phyloP scores from a whole-genome alignment of 2,329 filamentous ascomycete genomes.

The Pestalotiopsis sp. region DNA sequence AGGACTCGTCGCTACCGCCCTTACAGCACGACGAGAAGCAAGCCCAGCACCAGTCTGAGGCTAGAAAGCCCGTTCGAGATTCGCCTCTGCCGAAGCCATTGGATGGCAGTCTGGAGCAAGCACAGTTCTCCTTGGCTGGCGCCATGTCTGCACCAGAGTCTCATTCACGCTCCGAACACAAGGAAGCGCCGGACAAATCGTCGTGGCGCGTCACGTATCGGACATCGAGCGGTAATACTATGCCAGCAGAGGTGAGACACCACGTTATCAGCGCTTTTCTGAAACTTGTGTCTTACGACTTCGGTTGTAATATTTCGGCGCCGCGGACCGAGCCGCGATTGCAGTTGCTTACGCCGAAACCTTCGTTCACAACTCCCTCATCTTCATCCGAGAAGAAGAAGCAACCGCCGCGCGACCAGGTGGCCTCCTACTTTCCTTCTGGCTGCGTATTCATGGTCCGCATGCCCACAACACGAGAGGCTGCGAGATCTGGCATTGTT shows the following conservation, averaged over 20 bases:
- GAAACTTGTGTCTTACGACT: constrained; percentile 66
- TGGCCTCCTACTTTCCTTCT: constrained; percentile 55
- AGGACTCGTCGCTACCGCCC: constrained; percentile 51
- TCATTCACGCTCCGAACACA: constrained; percentile 11
- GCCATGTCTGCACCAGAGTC: constrained; percentile 17
- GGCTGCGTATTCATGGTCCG: constrained; percentile 62
- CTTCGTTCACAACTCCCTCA: constrained; percentile 1
- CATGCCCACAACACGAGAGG: constrained; percentile 58
- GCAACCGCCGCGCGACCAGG: constrained; percentile 2
- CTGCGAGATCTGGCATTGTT: constrained; percentile 58
- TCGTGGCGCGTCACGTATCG: constrained; percentile 37
- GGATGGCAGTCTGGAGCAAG: constrained; percentile 20
- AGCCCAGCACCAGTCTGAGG: constrained; percentile 10
- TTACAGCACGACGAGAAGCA: constrained; percentile 11
- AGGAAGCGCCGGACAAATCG: constrained; percentile 13
- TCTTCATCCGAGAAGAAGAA: neutral
- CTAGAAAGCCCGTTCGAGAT: constrained; percentile 13
- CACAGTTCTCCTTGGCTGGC: constrained; percentile 15
- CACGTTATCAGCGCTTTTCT: constrained; percentile 59
- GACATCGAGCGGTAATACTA: constrained; percentile 50
- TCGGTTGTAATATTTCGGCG: constrained; percentile 60
- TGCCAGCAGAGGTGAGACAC: constrained; percentile 59
- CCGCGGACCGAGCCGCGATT: constrained; percentile 60
- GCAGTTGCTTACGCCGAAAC: constrained; percentile 41
- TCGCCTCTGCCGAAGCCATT: constrained; percentile 13